Conservation (phyloP, 805 yeast species). For the fission yeast (Schizosaccharomyces pombe) region DNA sequence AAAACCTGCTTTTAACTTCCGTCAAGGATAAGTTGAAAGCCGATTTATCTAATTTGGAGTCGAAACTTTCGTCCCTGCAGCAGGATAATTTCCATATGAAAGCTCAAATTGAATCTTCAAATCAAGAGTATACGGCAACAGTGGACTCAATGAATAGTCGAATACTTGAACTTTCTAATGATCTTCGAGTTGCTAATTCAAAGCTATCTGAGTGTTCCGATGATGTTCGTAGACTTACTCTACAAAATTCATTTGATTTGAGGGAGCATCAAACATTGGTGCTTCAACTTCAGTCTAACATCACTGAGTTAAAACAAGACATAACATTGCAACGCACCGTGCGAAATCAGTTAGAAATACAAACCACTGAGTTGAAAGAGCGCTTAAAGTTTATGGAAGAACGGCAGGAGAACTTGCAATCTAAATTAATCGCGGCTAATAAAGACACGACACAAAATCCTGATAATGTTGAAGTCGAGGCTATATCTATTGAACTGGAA, state of each 20-base stretch:
- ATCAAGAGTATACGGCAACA: background rate
- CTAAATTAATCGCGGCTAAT: slow-evolving; percentile 7
- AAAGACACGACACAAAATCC: background rate
- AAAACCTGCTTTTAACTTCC: background rate
- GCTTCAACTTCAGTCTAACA: background rate
- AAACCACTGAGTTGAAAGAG: slow-evolving; percentile 10
- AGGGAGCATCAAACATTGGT: background rate
- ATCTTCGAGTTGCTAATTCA: background rate
- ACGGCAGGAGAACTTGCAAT: slow-evolving; percentile 8
- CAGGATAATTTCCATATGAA: background rate
- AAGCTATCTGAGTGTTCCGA: background rate
- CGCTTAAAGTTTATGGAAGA: slow-evolving; percentile 16
- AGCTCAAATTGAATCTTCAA: background rate
- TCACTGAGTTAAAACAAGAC: background rate
- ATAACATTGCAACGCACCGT: background rate
- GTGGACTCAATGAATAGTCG: background rate
- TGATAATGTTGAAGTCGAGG: background rate
- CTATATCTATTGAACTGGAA: slow-evolving; percentile 18
- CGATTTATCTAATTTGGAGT: background rate
- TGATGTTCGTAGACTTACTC: background rate
- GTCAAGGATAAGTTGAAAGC: background rate
- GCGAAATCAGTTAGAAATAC: background rate
- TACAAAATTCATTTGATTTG: slow-evolving; percentile 4
- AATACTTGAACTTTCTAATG: background rate
- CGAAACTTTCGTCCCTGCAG: background rate